A percentile compares a stretch with the other conserved stretches of the same genome.
Evolutionary conservation across 2,329 filamentous ascomycete species (phyloP).

Genomic region (Didymella arachidicola): DNA sequence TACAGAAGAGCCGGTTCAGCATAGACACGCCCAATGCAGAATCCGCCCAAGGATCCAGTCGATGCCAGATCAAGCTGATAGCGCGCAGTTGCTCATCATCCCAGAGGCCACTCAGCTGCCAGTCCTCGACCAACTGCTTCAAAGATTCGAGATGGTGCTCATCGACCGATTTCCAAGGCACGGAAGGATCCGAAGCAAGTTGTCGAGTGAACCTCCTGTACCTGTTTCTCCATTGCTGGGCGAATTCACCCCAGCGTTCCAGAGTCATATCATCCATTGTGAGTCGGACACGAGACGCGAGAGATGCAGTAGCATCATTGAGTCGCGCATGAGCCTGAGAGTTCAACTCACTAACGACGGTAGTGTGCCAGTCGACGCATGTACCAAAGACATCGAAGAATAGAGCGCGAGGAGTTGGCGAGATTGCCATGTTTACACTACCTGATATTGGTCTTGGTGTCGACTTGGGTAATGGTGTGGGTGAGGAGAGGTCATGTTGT

Average conservation of each 20-base stretch:
- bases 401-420: conserved; percentile 61
- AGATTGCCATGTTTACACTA: conserved; percentile 35
- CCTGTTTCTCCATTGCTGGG: conserved; percentile 72
- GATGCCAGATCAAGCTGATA: conserved; percentile 73
- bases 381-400: conserved; percentile 83
- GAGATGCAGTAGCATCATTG: conserved; percentile 54
- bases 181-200: conserved; percentile 57
- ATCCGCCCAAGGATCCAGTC: conserved; percentile 74
- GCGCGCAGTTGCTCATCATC: conserved; percentile 49
- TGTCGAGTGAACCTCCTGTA: conserved; percentile 68
- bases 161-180: conserved; percentile 73
- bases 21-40: conserved; percentile 63
- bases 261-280: conserved; percentile 61
- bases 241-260: conserved; percentile 69
- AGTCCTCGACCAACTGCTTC: conserved; percentile 62
- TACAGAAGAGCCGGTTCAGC: conserved; percentile 61
- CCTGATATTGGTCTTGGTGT: conserved; percentile 15
- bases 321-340: conserved; percentile 59
- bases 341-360: conserved; percentile 67
- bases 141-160: conserved; percentile 73
- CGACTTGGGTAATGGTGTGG: conserved; percentile 18
- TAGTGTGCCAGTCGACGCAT: conserved; percentile 78
- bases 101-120: conserved; percentile 67
- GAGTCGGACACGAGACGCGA: conserved; percentile 58
- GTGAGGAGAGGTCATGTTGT: conserved; percentile 26